These are phyloP conservation scores for Mycoemilia scoparia DNA, from an alignment of 192 early-diverging fungal species.

Conservation along the genomic window DNA sequence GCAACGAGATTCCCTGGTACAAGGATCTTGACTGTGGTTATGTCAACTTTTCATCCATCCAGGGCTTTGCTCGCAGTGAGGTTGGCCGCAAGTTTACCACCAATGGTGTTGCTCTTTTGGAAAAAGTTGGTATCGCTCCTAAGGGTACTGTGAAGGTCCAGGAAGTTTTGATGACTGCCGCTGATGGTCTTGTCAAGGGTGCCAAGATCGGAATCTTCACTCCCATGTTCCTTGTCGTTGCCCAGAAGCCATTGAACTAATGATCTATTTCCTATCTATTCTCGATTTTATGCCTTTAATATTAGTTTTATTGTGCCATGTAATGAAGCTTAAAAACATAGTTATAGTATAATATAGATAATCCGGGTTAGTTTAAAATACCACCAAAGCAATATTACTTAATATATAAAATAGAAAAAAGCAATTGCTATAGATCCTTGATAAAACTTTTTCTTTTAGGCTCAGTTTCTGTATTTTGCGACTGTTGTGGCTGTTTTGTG, in stretches of 20 bases:
- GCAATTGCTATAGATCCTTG: too few relatives aligned
- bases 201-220: constrained; percentile 71
- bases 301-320: too few relatives aligned
- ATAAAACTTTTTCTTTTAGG: too few relatives aligned
- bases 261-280: too few relatives aligned
- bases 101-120: constrained; percentile 54
- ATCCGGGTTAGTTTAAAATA: too few relatives aligned
- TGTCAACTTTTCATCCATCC: constrained; percentile 18
- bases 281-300: too few relatives aligned
- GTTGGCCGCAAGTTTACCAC: constrained; percentile 57
- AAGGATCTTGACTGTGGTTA: constrained; percentile 41
- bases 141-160: constrained; percentile 73
- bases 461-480: too few relatives aligned
- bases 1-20: constrained; percentile 69
- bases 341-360: too few relatives aligned
- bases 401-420: too few relatives aligned
- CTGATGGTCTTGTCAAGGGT: constrained; percentile 64
- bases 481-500: too few relatives aligned
- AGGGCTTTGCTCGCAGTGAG: constrained; percentile 32
- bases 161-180: constrained; percentile 57
- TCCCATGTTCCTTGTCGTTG: constrained; percentile 84
- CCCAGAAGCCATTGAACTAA: constrained; percentile 40
- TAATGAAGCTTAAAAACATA: too few relatives aligned
- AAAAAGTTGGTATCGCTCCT: constrained; percentile 67
- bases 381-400: too few relatives aligned